Evolutionary conservation across 129 eudicot genomes (phyloP), one percentile per base, ranked within the genome.

Genomic region (Artemisia argyi): DNA sequence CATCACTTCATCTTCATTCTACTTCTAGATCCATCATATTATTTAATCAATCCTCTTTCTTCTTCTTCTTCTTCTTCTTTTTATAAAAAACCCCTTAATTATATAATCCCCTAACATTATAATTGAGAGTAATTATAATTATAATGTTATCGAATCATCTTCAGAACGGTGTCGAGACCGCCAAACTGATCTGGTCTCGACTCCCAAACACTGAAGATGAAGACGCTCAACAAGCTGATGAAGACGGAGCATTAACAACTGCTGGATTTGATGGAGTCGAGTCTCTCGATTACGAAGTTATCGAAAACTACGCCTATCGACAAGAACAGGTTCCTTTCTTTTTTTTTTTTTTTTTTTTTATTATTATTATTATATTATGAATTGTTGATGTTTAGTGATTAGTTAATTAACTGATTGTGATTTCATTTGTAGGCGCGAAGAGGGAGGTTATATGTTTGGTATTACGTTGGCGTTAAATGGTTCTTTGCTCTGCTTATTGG

Each of bases 261-360:
- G 61, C 0, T 12, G 87, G 85, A 59, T 84, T 71, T 11, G 80
- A 76, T 70, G 74, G 75, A 19, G 93, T 85, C 18, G 97, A 94
- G 79, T 90, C 97, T 76, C 97, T 94, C 71, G 98, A 94, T 64
- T 94, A 94, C 60, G 98, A 94, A 87, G 97, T 94, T 9, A 84
- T 94, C 47, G 98, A 94, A 76, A 94, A 94, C 75, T 84, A 74
- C 66, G 96, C 97, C 30, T 94, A 94, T 48, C 79, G 98, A 48
- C 88, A 85, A 87, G 97, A 94, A 65, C 97, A 90, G 96, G 98
- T 20, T 20, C 1, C 1, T 20, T 20, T 20, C 1, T 20, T 20
- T 20, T 20, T 20, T 0, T 20, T 20, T 20, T 20, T 20, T 20
- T 20, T 20, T 20, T 20, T 20, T 20, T 0, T 20, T 20, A 20